These are phyloP conservation scores for Fusarium chuoi DNA, from an alignment of 2,329 filamentous ascomycete genomes.

Conservation along the genomic window DNA sequence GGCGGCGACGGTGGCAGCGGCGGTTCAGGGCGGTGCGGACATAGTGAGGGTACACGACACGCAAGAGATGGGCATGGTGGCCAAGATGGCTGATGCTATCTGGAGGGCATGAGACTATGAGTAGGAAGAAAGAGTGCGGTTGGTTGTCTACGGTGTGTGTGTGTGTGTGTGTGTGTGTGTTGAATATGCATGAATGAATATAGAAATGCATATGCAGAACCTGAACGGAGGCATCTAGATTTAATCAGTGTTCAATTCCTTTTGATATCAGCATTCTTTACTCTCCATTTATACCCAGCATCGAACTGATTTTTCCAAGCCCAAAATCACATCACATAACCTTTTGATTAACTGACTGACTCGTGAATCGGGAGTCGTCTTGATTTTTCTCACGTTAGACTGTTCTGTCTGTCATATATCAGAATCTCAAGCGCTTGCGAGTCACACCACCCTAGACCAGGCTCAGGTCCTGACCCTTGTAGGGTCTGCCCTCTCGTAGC, in stretches of 20 bases:
- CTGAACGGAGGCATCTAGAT: background rate
- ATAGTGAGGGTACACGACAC: slow-evolving; percentile 94
- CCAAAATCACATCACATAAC: slow-evolving; percentile 1
- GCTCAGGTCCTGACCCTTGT: background rate
- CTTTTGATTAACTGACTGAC: background rate
- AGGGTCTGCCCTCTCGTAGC: background rate
- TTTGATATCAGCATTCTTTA: background rate
- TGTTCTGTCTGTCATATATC: slow-evolving; percentile 21
- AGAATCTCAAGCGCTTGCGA: slow-evolving; percentile 11
- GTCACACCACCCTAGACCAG: slow-evolving; percentile 1
- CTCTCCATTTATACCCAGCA: background rate
- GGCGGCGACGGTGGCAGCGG: slow-evolving; percentile 86
- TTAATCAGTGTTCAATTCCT: background rate
- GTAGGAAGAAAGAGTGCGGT: background rate
- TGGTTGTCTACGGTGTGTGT: background rate
- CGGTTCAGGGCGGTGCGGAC: slow-evolving; percentile 88
- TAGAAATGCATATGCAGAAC: background rate
- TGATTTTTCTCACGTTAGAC: background rate
- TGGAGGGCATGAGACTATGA: slow-evolving; percentile 72
- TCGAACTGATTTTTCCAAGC: background rate
- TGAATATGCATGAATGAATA: background rate
- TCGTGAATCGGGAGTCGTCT: background rate
- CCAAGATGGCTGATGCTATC: slow-evolving; percentile 91
- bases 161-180: background rate
- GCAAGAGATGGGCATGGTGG: slow-evolving; percentile 84